A percentile compares a stretch with the other conserved stretches of the same genome.
Conservation (phyloP, 345 rosid genomes). For the Eucalyptus erythrocorys region DNA sequence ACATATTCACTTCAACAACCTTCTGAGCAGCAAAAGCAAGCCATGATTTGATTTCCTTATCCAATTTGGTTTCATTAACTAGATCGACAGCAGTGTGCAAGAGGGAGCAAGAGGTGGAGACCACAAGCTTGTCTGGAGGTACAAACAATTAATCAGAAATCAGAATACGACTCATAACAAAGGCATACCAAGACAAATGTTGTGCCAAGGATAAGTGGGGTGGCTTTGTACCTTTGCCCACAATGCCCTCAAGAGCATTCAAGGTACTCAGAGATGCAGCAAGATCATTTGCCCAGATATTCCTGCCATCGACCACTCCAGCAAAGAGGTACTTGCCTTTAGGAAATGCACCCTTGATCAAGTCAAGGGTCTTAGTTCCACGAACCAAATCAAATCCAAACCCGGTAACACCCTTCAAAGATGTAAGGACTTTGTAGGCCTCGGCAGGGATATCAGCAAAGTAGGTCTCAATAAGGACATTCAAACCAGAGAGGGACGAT, state of each 20-base stretch:
- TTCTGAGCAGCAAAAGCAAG: constrained; percentile 98
- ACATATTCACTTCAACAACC: constrained; percentile 82
- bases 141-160: background rate
- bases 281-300: constrained; percentile 98
- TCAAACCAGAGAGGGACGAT: constrained; percentile 70
- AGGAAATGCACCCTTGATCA: constrained; percentile 78
- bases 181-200: background rate
- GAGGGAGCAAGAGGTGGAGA: constrained; percentile 94
- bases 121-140: constrained; percentile 77
- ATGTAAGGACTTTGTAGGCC: constrained; percentile 68
- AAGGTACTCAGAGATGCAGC: constrained; percentile 62
- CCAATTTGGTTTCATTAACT: constrained; percentile 78
- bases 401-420: constrained; percentile 80
- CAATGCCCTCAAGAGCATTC: constrained; percentile 52
- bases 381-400: constrained; percentile 88
- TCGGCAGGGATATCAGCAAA: constrained; percentile 86
- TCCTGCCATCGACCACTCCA: constrained; percentile 97
- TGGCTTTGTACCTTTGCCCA: constrained; percentile 59
- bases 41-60: constrained; percentile 87
- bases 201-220: background rate
- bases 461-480: constrained; percentile 84
- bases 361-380: constrained; percentile 70
- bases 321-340: constrained; percentile 80
- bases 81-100: constrained; percentile 97
- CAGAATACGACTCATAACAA: background rate